Conservation (phyloP, 1,139 yeast genomes). For the Geotrichum europaeum region DNA sequence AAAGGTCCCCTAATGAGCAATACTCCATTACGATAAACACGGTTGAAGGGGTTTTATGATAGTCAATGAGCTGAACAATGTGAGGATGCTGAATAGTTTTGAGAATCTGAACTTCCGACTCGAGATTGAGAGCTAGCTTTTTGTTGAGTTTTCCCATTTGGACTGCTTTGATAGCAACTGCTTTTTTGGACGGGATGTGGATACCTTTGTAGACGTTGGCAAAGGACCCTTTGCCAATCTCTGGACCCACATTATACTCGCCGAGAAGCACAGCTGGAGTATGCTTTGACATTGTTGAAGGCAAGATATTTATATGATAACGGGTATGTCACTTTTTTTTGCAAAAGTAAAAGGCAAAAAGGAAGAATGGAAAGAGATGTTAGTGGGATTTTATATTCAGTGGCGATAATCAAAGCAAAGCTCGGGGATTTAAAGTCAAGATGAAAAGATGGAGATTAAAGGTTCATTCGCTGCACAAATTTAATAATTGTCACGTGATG, state of each 20-base stretch:
- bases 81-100: slow-evolving; percentile 89
- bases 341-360: background rate
- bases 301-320: background rate
- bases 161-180: slow-evolving; percentile 87
- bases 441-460: background rate
- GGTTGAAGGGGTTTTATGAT: slow-evolving; percentile 69
- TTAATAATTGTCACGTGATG: too few relatives aligned
- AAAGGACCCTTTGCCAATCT: slow-evolving; percentile 91
- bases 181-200: slow-evolving; percentile 41
- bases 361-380: background rate
- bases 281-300: slow-evolving; percentile 8
- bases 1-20: slow-evolving; percentile 89
- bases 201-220: slow-evolving; percentile 85
- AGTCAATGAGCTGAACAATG: slow-evolving; percentile 79
- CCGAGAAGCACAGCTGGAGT: slow-evolving; percentile 10
- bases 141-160: slow-evolving; percentile 77
- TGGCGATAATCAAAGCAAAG: background rate
- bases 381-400: background rate
- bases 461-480: too few relatives aligned
- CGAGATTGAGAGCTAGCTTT: slow-evolving; percentile 81
- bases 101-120: slow-evolving; percentile 80
- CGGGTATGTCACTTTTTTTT: background rate
- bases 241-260: slow-evolving; percentile 51
- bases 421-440: background rate
- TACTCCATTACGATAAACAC: slow-evolving; percentile 95